Evolutionary conservation across 257 asterid species (phyloP), one percentile per base, ranked within the genome.

Genomic region (Solanum appendiculatum): DNA sequence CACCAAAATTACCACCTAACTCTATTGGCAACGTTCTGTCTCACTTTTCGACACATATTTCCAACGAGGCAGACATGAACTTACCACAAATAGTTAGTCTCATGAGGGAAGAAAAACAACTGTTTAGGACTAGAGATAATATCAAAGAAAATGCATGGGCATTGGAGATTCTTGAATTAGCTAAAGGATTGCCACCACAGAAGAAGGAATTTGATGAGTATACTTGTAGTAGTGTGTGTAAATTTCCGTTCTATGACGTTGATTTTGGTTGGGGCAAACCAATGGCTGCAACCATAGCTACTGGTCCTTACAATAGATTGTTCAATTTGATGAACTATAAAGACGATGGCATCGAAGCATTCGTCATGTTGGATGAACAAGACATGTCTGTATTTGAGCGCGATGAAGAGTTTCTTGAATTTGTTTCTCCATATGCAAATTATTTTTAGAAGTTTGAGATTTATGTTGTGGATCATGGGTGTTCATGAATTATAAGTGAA

Each of bases 191-290:
- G 64, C 9, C 84, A 78, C 39, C 84, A 12, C 5, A 78, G 63
- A 78, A 42, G 33, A 44, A 78, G 39, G 40, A 63, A 58, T 84
- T 84, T 9, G 60, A 84, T n/a, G 74, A 58, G 16, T 84, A 84
- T 5, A 58, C 56, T 13, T 84, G 78, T 34, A 84, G 86, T 36
- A 84, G 77, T 63, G 16, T 84, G 13, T n/a, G 86, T 58, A 84
- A 63, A 60, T 84, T 58, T 63, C 86, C 78, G 0, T 63, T 68
- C 25, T 84, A 84, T 8, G 75, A 63, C 20, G 86, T 42, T 4
- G 86, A 84, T 84, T 84, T 84, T 58, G 78, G 86, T 9, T 84
- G 60, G 78, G 86, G 86, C 3, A 56, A 44, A 9, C 78, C 86
- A 9, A 9, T 63, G 37, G 75, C 16, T 8, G 13, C 56, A n/a